These are phyloP conservation scores for grape (Vitis vinifera) DNA, from an alignment of 164 flowering plant species.

Conservation along the genomic window DNA sequence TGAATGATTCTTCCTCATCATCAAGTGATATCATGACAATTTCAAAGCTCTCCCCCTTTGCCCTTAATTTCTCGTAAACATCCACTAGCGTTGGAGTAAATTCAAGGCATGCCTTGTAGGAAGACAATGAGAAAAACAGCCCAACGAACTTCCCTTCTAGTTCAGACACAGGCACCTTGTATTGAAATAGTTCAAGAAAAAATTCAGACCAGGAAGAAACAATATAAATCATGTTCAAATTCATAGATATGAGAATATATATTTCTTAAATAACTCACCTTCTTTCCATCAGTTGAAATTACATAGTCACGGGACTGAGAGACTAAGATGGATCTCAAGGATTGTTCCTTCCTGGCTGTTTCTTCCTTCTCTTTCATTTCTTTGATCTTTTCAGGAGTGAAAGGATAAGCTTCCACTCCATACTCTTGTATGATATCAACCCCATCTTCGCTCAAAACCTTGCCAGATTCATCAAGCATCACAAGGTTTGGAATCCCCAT, in stretches of 20 bases:
- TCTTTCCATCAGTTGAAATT: slow-evolving; percentile 22
- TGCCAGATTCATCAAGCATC: slow-evolving; percentile 54
- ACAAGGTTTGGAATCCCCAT: slow-evolving; percentile 61
- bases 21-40: slow-evolving; percentile 46
- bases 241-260: neutral
- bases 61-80: slow-evolving; percentile 40
- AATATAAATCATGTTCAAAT: neutral
- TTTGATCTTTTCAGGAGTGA: slow-evolving; percentile 40
- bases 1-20: slow-evolving; percentile 38
- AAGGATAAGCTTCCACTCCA: slow-evolving; percentile 61
- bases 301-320: slow-evolving; percentile 38
- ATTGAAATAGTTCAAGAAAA: neutral
- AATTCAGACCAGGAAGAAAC: neutral
- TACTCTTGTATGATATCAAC: slow-evolving; percentile 43
- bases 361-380: slow-evolving; percentile 55
- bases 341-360: slow-evolving; percentile 47
- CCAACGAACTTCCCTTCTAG: slow-evolving; percentile 58
- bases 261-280: slow-evolving; percentile 8
- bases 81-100: slow-evolving; percentile 40
- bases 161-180: slow-evolving; percentile 46
- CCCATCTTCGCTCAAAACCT: slow-evolving; percentile 38
- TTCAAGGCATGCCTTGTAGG: slow-evolving; percentile 13
- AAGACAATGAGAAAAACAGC: slow-evolving; percentile 35
- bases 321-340: slow-evolving; percentile 56
- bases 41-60: slow-evolving; percentile 46